Evolutionary conservation across 345 rosid genomes (phyloP), one percentile per base, ranked within the genome.

Genomic region (Ailanthus altissimus): DNA sequence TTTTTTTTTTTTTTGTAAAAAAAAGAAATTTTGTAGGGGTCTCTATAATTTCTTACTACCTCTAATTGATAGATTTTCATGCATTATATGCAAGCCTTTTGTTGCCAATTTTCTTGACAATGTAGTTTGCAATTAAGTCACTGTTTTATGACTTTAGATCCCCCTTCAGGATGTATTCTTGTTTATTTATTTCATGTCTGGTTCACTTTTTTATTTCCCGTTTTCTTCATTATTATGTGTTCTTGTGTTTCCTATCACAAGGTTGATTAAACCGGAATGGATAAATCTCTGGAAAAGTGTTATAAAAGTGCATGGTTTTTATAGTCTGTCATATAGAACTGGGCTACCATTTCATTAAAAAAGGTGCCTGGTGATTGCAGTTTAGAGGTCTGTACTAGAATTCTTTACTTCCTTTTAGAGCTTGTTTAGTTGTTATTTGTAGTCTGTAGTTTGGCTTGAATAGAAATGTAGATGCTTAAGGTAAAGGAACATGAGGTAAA

Each of bases 391-490:
- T 51, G 57, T 16, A 1, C 8, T 15, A 5, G 16, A 4, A 51
- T 51, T 8, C 16, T 51, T 50, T 54, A 26, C 58, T 3, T 59
- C 58, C 43, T 26, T 8, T 36, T 5, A 18, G 42, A 49, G 58
- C 20, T 47, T 28, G 57, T 25, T 68, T 25, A 28, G 6, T 1
- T 2, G 1, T 49, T 14, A 23, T 66, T 12, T 70, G 21, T 51
- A 32, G 8, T 51, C 26, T 70, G 46, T 53, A 53, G 42, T 53
- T 32, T 53, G 61, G 47, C 61, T 70, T 23, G 71, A 67, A 23
- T 21, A 23, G 71, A 67, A 15, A 45, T 67, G 23, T 67, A 67
- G 54, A 46, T 46, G 38, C 50, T 65, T 40, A 45, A 12, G 38
- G 45, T 20, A 66, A 21, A 67, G 32, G 8, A 67, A 43, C 45